phyloP scores from a whole-genome alignment of 2,329 filamentous ascomycete genomes.

The Hyphodiscus sp. region DNA sequence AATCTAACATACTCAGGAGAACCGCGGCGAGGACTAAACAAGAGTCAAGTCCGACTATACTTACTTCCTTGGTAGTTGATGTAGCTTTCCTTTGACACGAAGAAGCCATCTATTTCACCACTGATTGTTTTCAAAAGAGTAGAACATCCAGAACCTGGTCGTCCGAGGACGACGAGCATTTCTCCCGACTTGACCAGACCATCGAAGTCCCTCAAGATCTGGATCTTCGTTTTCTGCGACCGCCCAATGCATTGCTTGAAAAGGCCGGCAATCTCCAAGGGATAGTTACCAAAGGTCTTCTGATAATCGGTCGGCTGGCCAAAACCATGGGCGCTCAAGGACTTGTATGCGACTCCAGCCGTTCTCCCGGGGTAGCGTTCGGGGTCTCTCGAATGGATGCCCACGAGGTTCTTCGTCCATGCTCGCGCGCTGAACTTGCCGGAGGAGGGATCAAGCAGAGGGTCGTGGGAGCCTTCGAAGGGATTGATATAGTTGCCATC shows the following conservation, averaged over 20 bases:
- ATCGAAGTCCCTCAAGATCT: slow-evolving; percentile 59
- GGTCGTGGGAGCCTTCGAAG: slow-evolving; percentile 42
- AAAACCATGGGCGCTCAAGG: slow-evolving; percentile 11
- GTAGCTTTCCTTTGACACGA: slow-evolving; percentile 41
- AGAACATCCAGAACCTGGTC: slow-evolving; percentile 58
- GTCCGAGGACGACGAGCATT: slow-evolving; percentile 62
- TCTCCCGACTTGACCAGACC: slow-evolving; percentile 59
- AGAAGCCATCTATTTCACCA: slow-evolving; percentile 49
- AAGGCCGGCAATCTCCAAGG: slow-evolving; percentile 42
- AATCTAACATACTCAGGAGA: too few relatives aligned
- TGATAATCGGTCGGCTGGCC: slow-evolving; percentile 34
- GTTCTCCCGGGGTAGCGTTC: slow-evolving; percentile 32
- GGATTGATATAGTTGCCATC: slow-evolving; percentile 38
- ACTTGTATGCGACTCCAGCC: slow-evolving; percentile 10
- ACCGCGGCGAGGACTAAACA: too few relatives aligned
- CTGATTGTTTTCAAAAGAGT: slow-evolving; percentile 55
- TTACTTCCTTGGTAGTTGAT: slow-evolving; percentile 56
- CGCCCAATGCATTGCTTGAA: slow-evolving; percentile 46
- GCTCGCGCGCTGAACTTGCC: slow-evolving; percentile 46
- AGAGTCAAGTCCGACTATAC: too few relatives aligned
- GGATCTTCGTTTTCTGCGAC: slow-evolving; percentile 40
- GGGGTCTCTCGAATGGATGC: slow-evolving; percentile 38
- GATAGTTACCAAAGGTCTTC: slow-evolving; percentile 56
- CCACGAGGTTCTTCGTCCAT: slow-evolving; percentile 56
- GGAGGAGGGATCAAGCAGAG: slow-evolving; percentile 47